These are phyloP conservation scores for Pseudonitzschia multiseries DNA, from an alignment of 108 stramenopile genomes.

Conservation along the genomic window DNA sequence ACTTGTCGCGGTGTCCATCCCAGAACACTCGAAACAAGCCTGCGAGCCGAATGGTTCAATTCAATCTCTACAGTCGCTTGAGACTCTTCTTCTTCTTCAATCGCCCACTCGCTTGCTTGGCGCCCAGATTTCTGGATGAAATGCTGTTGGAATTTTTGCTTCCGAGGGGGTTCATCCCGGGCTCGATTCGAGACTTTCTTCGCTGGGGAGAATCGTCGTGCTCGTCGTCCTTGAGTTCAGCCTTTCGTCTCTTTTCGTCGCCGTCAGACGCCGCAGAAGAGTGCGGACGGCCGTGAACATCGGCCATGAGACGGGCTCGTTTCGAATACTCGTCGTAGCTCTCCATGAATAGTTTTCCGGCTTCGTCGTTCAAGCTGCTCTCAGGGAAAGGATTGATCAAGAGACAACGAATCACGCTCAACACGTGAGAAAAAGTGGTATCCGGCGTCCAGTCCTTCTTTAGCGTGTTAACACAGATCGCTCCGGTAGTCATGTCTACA, in stretches of 20 bases:
- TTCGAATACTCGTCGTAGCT: slow-evolving; percentile 96
- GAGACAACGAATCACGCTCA: slow-evolving; percentile 97
- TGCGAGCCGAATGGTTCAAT: background rate
- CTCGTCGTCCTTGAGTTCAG: slow-evolving; percentile 15
- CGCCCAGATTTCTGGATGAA: slow-evolving; percentile 24
- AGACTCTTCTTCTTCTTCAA: slow-evolving; percentile 76
- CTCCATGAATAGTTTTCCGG: slow-evolving; percentile 99
- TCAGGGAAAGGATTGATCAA: slow-evolving; percentile 99
- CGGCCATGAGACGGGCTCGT: slow-evolving; percentile 90
- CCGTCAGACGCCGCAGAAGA: slow-evolving; percentile 18
- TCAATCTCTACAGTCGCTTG: slow-evolving; percentile 53
- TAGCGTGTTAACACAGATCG: slow-evolving; percentile 98
- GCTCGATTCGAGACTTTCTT: slow-evolving; percentile 15
- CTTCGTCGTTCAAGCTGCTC: slow-evolving; percentile 97
- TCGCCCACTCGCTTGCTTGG: slow-evolving; percentile 23
- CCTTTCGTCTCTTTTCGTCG: slow-evolving; percentile 28
- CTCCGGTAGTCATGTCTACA: slow-evolving; percentile 90
- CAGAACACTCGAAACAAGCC: background rate
- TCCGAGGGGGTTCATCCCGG: slow-evolving; percentile 30
- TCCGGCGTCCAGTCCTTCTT: slow-evolving; percentile 94
- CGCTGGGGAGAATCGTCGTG: slow-evolving; percentile 9
- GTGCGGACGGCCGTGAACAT: slow-evolving; percentile 81
- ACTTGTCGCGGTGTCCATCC: background rate
- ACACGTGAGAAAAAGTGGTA: slow-evolving; percentile 89
- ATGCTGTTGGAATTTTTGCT: slow-evolving; percentile 46